A percentile compares a stretch with the other conserved stretches of the same genome.
Evolutionary conservation across 1,139 yeast species (phyloP).

Genomic region (Hansenula anomala): DNA sequence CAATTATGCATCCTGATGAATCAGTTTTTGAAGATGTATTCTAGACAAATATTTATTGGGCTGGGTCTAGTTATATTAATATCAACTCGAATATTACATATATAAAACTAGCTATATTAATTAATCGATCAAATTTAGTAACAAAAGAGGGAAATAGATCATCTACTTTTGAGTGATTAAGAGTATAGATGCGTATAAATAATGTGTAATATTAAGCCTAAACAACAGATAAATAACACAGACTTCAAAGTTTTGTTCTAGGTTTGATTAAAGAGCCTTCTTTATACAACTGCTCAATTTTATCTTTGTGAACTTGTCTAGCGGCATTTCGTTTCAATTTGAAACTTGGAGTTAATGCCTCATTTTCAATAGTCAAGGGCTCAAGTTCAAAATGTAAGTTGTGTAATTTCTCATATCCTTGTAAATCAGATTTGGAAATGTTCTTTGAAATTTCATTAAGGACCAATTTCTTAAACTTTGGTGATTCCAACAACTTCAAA

Average conservation of each 20-base stretch:
- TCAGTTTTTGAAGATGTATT: too few relatives aligned
- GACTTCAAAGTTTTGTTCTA: not conserved
- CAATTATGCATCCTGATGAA: too few relatives aligned
- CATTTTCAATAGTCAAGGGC: constrained; percentile 54
- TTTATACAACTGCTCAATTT: constrained; percentile 43
- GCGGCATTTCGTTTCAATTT: constrained; percentile 59
- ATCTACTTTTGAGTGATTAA: not conserved
- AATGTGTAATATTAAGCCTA: too few relatives aligned
- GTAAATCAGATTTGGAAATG: constrained; percentile 25
- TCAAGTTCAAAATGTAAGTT: constrained; percentile 50
- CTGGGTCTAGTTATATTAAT: too few relatives aligned
- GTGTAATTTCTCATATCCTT: constrained; percentile 52
- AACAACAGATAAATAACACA: too few relatives aligned
- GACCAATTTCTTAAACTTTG: constrained; percentile 25
- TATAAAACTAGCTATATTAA: too few relatives aligned
- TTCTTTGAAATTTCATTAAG: constrained; percentile 23
- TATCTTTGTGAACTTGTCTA: constrained; percentile 38
- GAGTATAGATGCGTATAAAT: too few relatives aligned
- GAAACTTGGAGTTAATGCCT: constrained; percentile 61
- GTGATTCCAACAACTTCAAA: constrained; percentile 18
- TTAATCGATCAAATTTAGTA: too few relatives aligned
- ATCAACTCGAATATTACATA: too few relatives aligned
- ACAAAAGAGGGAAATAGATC: too few relatives aligned
- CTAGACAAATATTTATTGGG: too few relatives aligned
- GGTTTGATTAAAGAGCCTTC: constrained; percentile 36